Percentiles rank a stretch among this genome's conserved stretches.
Conservation (phyloP, 2,329 filamentous ascomycete genomes). For the Neurospora sp. region DNA sequence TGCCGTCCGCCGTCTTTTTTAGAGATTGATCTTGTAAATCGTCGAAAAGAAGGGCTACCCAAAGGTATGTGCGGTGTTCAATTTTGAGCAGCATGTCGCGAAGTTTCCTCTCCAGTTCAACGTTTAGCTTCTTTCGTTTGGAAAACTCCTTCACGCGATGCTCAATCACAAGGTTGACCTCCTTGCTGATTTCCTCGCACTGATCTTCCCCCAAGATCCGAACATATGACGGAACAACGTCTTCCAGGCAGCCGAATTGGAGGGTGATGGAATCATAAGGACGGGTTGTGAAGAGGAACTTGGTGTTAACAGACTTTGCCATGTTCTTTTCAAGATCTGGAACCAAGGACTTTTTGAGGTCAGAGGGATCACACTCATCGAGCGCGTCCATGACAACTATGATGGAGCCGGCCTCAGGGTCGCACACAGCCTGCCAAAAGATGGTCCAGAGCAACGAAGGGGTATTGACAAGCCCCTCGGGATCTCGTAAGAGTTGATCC, state of each 20-base stretch:
- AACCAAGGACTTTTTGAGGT: slow-evolving; percentile 10
- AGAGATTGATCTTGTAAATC: slow-evolving; percentile 9
- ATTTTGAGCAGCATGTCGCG: slow-evolving; percentile 12
- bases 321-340: not conserved
- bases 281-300: slow-evolving; percentile 19
- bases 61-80: slow-evolving; percentile 27
- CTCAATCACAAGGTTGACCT: slow-evolving; percentile 26
- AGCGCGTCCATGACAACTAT: slow-evolving; percentile 30
- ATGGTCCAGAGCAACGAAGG: slow-evolving; percentile 24
- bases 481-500: slow-evolving; percentile 16
- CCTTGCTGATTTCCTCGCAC: slow-evolving; percentile 24
- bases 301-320: slow-evolving; percentile 2
- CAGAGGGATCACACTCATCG: slow-evolving; percentile 23
- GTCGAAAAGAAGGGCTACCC: slow-evolving; percentile 27
- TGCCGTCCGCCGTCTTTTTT: not conserved
- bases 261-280: slow-evolving; percentile 10
- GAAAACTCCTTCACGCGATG: slow-evolving; percentile 17
- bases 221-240: slow-evolving; percentile 12
- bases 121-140: slow-evolving; percentile 1
- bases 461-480: slow-evolving; percentile 14
- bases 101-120: not conserved
- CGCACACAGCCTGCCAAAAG: slow-evolving; percentile 17
- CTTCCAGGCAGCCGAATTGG: slow-evolving; percentile 3
- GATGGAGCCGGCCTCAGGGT: slow-evolving; percentile 20
- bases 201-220: slow-evolving; percentile 27